These are phyloP conservation scores for Toxicodendron radicans DNA, from an alignment of 345 rosid species.

Conservation along the genomic window DNA sequence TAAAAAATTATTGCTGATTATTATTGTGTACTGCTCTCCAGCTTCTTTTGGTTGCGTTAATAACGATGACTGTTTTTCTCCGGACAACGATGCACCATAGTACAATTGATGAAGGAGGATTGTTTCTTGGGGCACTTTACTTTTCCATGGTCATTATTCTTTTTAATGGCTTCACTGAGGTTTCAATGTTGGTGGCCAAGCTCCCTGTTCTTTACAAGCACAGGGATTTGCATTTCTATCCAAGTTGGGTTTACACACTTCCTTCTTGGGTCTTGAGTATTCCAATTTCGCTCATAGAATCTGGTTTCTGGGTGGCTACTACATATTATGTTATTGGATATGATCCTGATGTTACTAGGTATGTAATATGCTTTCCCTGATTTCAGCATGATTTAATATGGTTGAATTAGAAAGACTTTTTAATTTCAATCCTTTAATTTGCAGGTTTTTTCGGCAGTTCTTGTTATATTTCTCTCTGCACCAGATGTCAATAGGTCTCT, in stretches of 20 bases:
- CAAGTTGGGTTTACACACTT: constrained; percentile 92
- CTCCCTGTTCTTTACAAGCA: constrained; percentile 97
- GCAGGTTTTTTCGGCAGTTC: constrained; percentile 85
- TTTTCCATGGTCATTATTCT: constrained; percentile 98
- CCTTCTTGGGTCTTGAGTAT: constrained; percentile 91
- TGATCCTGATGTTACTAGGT: constrained; percentile 83
- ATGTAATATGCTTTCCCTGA: constrained; percentile 19
- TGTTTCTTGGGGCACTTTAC: constrained; percentile 84
- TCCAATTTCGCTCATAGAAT: constrained; percentile 85
- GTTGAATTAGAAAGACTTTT: constrained; percentile 18
- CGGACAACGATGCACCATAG: constrained; percentile 81
- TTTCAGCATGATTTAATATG: constrained; percentile 8
- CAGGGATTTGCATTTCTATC: constrained; percentile 87
- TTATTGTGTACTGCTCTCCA: constrained; percentile 39
- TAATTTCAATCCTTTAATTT: constrained; percentile 29
- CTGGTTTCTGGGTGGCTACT: constrained; percentile 92
- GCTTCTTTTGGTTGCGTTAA: constrained; percentile 88
- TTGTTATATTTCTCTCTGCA: constrained; percentile 85
- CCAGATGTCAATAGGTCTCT: constrained; percentile 88
- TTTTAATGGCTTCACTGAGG: constrained; percentile 97
- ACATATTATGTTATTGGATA: constrained; percentile 89
- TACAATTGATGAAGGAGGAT: constrained; percentile 83
- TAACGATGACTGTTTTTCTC: constrained; percentile 95
- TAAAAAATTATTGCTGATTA: constrained; percentile 14
- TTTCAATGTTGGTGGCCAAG: constrained; percentile 93